phyloP scores from a whole-genome alignment of 1,139 yeast genomes.

The Yamadazyma aaseri region DNA sequence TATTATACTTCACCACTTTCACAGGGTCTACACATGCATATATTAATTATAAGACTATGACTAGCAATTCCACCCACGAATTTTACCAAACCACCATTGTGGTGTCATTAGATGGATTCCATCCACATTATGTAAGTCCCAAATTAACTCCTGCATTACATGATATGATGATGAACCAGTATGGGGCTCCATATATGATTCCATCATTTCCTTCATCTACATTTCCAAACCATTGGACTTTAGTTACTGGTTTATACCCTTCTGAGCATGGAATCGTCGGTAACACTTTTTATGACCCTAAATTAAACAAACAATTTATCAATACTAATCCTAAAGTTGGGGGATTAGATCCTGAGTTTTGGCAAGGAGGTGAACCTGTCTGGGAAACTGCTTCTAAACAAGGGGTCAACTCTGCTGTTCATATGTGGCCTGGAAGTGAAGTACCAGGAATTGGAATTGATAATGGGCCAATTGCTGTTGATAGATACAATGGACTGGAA shows the following conservation, averaged over 20 bases:
- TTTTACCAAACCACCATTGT: constrained; percentile 78
- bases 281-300: constrained; percentile 74
- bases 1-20: background rate
- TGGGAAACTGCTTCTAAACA: constrained; percentile 78
- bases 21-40: background rate
- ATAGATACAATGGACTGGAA: constrained; percentile 65
- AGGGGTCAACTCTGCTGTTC: constrained; percentile 71
- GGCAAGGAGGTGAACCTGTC: constrained; percentile 85
- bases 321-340: constrained; percentile 62
- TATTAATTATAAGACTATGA: background rate
- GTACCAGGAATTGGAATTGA: constrained; percentile 49
- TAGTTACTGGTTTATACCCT: constrained; percentile 84
- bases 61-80: constrained; percentile 67
- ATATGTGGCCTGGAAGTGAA: constrained; percentile 97
- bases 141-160: constrained; percentile 71
- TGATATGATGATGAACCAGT: constrained; percentile 49
- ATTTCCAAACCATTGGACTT: constrained; percentile 89
- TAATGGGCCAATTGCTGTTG: constrained; percentile 54
- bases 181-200: constrained; percentile 78
- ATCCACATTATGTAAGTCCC: constrained; percentile 79
- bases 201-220: constrained; percentile 91
- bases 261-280: constrained; percentile 86
- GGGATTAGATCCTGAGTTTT: constrained; percentile 60
- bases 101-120: constrained; percentile 83
- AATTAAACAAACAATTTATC: constrained; percentile 52